Conservation (phyloP, 495 filamentous ascomycete genomes). For the Alectoria sarmentosa region DNA sequence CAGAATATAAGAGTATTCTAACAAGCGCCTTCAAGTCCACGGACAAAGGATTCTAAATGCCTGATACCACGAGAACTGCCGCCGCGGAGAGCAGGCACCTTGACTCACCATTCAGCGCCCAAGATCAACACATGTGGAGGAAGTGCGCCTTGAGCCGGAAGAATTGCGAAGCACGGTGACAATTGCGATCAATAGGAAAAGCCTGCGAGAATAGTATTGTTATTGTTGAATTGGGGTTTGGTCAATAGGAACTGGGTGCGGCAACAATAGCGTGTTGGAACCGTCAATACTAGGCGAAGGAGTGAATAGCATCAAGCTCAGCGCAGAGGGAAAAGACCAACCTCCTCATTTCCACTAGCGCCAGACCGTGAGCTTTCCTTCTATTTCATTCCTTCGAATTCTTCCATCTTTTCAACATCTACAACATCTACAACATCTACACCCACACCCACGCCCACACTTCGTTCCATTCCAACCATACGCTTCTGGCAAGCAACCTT, state of each 20-base stretch:
- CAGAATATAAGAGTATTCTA: background rate
- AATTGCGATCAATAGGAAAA: background rate
- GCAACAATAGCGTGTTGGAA: conserved; percentile 3
- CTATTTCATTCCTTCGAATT: background rate
- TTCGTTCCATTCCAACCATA: conserved; percentile 9
- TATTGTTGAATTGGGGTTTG: background rate
- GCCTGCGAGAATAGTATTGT: background rate
- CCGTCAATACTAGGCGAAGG: background rate
- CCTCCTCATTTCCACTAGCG: conserved; percentile 7
- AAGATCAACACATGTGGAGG: background rate
- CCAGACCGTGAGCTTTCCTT: conserved; percentile 8
- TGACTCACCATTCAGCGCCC: background rate
- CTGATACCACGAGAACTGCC: conserved; percentile 12
- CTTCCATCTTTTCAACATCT: background rate
- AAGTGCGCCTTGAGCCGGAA: background rate
- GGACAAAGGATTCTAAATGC: conserved; percentile 14
- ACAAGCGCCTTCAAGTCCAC: background rate
- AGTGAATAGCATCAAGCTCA: conserved; percentile 14
- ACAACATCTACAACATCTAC: conserved; percentile 1
- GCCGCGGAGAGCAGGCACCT: conserved; percentile 16
- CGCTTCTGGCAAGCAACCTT: conserved; percentile 15
- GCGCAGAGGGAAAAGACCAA: background rate
- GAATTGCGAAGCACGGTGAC: conserved; percentile 1
- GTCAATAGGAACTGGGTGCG: background rate
- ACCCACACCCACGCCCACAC: background rate